Evolutionary conservation across 164 flowering plant genomes (phyloP), one percentile per base, ranked within the genome.

Genomic region (Vitis vinifera): DNA sequence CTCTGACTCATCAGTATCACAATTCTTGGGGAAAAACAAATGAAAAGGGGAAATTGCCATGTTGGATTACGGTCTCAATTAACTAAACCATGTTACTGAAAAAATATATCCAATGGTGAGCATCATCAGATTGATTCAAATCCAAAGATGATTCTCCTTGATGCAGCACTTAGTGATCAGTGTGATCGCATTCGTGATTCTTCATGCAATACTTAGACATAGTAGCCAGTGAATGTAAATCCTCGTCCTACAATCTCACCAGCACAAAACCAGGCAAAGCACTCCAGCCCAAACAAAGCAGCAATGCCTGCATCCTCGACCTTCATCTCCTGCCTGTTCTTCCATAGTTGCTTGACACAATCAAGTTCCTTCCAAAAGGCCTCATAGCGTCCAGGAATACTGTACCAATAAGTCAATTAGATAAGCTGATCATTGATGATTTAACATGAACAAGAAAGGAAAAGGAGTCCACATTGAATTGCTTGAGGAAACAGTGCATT

Each of bases 211-310:
- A 49, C 60, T 66, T 14, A 75, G 51, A 58, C 63, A 59, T 82
- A 50, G 77, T 87, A 85, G 49, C 88, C 89, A 10, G 85, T 85
- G 71, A 87, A 64, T 1, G 88, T 82, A 65, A 85, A 85, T 52
- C 92, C 92, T 31, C 90, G 65, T 13, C 90, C 90, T 1, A 82
- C 77, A 15, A 88, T 81, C 78, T 86, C 88, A 49, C 90, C 90
- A 44, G 83, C 88, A 77, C 88, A 86, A 68, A 48, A 86, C 92
- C 86, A 86, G 2, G 81, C 82, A 75, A 72, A 88, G 75, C 86
- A 82, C 65, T 87, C 90, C 9, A 87, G 59, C 37, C 90, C 90
- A 66, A 86, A 88, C 19, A 88, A 56, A 13, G 85, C 83, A 55
- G 82, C 92, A 73, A 84, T 75, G 27, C 88, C 86, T 55, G 78